A percentile compares a stretch with the other conserved stretches of the same genome.
Evolutionary conservation across 306 rosid genomes (phyloP).

Genomic region (Crotalaria pallida): DNA sequence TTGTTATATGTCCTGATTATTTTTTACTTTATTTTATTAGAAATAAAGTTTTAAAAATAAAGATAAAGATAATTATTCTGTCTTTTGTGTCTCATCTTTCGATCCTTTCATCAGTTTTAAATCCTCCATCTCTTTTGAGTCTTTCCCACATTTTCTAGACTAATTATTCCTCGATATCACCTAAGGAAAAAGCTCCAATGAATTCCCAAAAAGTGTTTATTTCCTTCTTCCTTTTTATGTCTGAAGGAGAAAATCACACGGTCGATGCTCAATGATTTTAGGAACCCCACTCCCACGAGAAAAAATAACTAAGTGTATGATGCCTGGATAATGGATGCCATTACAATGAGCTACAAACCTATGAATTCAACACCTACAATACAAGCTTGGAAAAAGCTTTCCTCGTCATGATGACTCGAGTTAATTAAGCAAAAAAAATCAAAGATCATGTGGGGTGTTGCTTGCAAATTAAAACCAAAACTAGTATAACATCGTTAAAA

Average conservation of each 20-base stretch:
- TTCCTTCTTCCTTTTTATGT: background rate
- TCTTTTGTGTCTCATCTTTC: too few relatives aligned
- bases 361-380: constrained; percentile 20
- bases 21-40: too few relatives aligned
- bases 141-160: too few relatives aligned
- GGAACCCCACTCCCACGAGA: constrained; percentile 16
- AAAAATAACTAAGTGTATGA: constrained; percentile 6
- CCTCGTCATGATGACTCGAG: constrained; percentile 26
- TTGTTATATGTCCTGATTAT: too few relatives aligned
- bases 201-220: background rate
- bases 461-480: constrained; percentile 21
- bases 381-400: constrained; percentile 33
- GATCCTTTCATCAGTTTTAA: too few relatives aligned
- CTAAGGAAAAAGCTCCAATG: background rate
- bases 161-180: too few relatives aligned
- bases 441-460: constrained; percentile 7
- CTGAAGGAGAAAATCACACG: background rate
- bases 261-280: background rate
- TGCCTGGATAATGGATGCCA: constrained; percentile 20
- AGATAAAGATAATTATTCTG: too few relatives aligned
- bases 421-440: constrained; percentile 19
- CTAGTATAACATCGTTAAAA: constrained; percentile 10
- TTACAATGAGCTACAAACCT: constrained; percentile 24
- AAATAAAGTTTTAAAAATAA: too few relatives aligned
- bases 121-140: too few relatives aligned